Percentiles rank a stretch among this genome's conserved stretches.
These are phyloP conservation scores for Intubia oerlemansii DNA, from an alignment of 2,329 filamentous ascomycete species.

Conservation along the genomic window DNA sequence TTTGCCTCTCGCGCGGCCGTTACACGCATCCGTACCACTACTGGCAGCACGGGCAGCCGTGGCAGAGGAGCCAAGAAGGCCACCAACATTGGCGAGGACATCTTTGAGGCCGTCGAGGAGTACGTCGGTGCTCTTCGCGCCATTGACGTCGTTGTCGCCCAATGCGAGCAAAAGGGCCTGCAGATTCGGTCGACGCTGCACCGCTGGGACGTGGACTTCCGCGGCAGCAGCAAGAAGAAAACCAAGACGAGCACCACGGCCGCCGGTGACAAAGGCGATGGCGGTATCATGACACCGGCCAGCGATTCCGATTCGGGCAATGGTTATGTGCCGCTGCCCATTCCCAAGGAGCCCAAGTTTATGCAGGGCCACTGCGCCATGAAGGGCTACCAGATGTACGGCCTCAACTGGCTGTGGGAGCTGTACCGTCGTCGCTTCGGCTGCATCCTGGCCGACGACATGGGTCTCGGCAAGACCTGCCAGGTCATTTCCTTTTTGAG, in stretches of 20 bases:
- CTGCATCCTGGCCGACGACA: conserved; percentile 89
- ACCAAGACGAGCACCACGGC: conserved; percentile 10
- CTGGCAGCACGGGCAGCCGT: conserved; percentile 10
- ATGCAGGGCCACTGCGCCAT: conserved; percentile 60
- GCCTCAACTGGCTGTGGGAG: conserved; percentile 82
- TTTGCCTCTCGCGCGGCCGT: conserved; percentile 48
- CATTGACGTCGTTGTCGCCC: conserved; percentile 59
- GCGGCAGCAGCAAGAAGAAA: conserved; percentile 17
- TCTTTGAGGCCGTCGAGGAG: conserved; percentile 33
- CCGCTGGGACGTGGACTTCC: conserved; percentile 26
- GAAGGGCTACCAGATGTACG: conserved; percentile 87
- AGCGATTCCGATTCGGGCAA: conserved; percentile 13
- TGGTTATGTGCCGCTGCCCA: conserved; percentile 18
- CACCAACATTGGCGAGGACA: conserved; percentile 28
- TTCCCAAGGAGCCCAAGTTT: conserved; percentile 44
- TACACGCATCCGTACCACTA: conserved; percentile 37
- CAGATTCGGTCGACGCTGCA: conserved; percentile 23
- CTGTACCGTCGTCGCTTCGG: conserved; percentile 62
- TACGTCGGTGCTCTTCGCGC: conserved; percentile 66
- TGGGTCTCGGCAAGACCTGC: conserved; percentile 92
- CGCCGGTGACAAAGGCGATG: not conserved
- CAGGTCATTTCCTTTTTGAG: conserved; percentile 87
- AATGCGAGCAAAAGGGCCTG: conserved; percentile 53
- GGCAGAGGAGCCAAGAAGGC: conserved; percentile 22
- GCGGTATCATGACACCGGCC: conserved; percentile 12